Evolutionary conservation across 306 rosid species (phyloP).

Genomic region (Coriaria nepalensis): DNA sequence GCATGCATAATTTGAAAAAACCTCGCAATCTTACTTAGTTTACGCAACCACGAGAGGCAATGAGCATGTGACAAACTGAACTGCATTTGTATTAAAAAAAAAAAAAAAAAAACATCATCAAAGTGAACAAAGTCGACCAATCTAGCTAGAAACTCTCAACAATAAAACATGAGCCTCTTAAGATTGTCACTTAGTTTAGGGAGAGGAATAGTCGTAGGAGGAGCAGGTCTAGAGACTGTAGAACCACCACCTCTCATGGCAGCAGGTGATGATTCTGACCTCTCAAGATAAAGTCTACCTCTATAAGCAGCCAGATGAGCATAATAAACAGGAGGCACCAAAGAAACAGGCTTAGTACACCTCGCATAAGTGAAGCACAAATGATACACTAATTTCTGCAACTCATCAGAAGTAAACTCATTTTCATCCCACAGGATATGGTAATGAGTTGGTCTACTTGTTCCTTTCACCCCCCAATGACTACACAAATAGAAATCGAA

Average conservation of each 20-base stretch:
- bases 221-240: constrained; percentile 58
- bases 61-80: too few species aligned
- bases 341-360: constrained; percentile 92
- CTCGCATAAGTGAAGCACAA: constrained; percentile 81
- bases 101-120: too few species aligned
- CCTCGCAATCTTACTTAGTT: too few species aligned
- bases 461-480: constrained; percentile 95
- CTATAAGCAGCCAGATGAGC: constrained; percentile 96
- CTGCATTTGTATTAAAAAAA: too few species aligned
- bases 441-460: constrained; percentile 93
- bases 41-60: too few species aligned
- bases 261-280: constrained; percentile 36
- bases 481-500: constrained; percentile 93
- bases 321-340: constrained; percentile 96
- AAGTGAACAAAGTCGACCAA: neutral
- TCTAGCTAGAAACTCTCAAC: constrained; percentile 24
- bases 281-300: constrained; percentile 89
- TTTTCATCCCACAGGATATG: constrained; percentile 88
- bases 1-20: too few species aligned
- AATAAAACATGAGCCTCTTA: constrained; percentile 88
- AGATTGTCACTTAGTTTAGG: constrained; percentile 84
- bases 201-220: constrained; percentile 64
- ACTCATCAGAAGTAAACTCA: constrained; percentile 80
- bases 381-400: constrained; percentile 75
- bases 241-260: constrained; percentile 27